phyloP scores from a whole-genome alignment of 2,329 filamentous ascomycete species.

The Xylariaceae sp. region DNA sequence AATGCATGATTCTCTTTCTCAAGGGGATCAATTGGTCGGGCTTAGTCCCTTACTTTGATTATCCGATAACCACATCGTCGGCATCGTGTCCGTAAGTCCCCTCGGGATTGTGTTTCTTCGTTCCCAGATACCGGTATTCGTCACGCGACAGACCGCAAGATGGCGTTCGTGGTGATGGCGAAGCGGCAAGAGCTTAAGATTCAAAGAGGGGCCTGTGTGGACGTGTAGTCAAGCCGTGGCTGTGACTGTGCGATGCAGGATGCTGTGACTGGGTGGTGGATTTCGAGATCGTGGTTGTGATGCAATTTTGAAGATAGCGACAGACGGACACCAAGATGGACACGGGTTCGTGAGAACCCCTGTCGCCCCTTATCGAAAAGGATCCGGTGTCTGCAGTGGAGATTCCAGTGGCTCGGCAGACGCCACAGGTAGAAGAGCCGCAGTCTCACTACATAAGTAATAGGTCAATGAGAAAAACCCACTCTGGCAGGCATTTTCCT shows the following conservation, averaged over 20 bases:
- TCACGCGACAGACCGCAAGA: neutral
- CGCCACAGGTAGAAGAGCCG: slow-evolving; percentile 8
- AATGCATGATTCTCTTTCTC: neutral
- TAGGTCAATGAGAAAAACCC: neutral
- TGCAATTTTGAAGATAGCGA: neutral
- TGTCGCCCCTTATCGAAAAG: slow-evolving; percentile 18
- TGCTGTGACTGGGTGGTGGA: neutral
- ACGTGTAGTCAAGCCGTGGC: neutral
- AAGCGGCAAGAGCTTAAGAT: neutral
- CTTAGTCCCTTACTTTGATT: slow-evolving; percentile 77
- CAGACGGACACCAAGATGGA: slow-evolving; percentile 6
- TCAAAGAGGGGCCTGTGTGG: neutral
- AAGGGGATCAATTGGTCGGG: neutral
- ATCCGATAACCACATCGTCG: slow-evolving; percentile 95
- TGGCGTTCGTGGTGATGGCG: no score
- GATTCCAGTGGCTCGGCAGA: slow-evolving; percentile 16
- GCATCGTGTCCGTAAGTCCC: slow-evolving; percentile 60
- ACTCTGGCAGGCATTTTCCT: neutral
- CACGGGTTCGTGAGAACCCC: slow-evolving; percentile 22
- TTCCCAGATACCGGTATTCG: neutral
- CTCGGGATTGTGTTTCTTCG: slow-evolving; percentile 34
- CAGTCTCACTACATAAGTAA: no score
- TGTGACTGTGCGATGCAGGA: neutral
- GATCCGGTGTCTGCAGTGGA: neutral
- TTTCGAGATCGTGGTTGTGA: neutral